Evolutionary conservation across 345 rosid genomes (phyloP).

Genomic region (Sisymbrium altissimum): DNA sequence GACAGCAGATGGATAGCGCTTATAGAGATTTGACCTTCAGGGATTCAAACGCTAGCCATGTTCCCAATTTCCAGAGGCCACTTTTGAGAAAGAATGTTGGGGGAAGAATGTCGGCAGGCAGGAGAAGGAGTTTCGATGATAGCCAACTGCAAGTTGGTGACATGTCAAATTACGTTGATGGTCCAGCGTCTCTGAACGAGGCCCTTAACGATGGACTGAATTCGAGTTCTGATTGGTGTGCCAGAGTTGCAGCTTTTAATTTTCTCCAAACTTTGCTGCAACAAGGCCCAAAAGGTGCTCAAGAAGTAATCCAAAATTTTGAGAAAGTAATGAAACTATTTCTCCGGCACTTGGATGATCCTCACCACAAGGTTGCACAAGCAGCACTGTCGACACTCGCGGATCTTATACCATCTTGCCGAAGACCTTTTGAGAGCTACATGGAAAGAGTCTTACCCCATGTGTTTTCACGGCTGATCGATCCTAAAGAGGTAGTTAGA

Average conservation of each 20-base stretch:
- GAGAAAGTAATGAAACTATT: constrained; percentile 99
- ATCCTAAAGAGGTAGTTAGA: constrained; percentile 97
- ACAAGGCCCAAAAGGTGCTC: constrained; percentile 92
- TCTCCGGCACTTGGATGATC: constrained; percentile 97
- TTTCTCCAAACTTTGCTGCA: constrained; percentile 81
- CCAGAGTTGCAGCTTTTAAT: constrained; percentile 91
- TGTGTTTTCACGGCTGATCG: constrained; percentile 93
- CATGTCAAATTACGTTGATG: constrained; percentile 67
- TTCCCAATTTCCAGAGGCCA: constrained; percentile 98
- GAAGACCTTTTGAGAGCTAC: constrained; percentile 96
- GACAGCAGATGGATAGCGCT: constrained; percentile 64
- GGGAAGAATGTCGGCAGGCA: constrained; percentile 79
- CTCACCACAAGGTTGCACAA: constrained; percentile 99
- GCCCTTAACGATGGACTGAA: constrained; percentile 89
- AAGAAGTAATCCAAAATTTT: constrained; percentile 87
- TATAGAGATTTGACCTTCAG: constrained; percentile 56
- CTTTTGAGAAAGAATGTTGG: constrained; percentile 78
- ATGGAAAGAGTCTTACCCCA: constrained; percentile 97
- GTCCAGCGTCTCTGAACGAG: constrained; percentile 82
- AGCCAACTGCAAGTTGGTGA: constrained; percentile 79
- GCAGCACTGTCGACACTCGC: constrained; percentile 97
- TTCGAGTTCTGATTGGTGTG: constrained; percentile 96
- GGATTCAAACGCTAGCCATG: constrained; percentile 68
- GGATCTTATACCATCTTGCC: constrained; percentile 88
- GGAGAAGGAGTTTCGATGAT: constrained; percentile 95